A percentile compares a stretch with the other conserved stretches of the same genome.
Evolutionary conservation across 495 filamentous ascomycete genomes (phyloP).

Genomic region (Xylaria grammica): DNA sequence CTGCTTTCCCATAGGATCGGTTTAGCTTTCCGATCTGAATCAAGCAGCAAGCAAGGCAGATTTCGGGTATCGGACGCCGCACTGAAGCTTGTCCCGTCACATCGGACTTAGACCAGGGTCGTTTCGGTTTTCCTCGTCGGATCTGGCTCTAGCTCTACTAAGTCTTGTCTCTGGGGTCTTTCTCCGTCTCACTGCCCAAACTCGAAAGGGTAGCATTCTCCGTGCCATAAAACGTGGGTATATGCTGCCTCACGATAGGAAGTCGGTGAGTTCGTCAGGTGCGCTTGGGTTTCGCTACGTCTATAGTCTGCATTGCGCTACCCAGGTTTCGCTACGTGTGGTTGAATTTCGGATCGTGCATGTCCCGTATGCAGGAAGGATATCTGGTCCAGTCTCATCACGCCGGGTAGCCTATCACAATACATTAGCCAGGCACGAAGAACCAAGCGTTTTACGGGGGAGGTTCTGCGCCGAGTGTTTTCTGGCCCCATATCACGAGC

Average conservation of each 20-base stretch:
- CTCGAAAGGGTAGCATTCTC: not conserved
- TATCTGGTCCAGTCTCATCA: slow-evolving; percentile 20
- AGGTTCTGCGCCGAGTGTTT: not conserved
- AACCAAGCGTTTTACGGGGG: not conserved
- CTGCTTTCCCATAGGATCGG: slow-evolving; percentile 17
- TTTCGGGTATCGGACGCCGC: slow-evolving; percentile 25
- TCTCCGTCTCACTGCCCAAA: not conserved
- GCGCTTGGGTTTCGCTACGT: slow-evolving; percentile 6
- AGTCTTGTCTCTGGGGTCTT: not conserved
- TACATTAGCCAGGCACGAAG: slow-evolving; percentile 19
- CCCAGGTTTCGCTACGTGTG: slow-evolving; percentile 14
- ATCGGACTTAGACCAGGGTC: not conserved
- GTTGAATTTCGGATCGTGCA: slow-evolving; percentile 19
- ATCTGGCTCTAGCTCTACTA: slow-evolving; percentile 6
- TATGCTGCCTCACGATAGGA: slow-evolving; percentile 13
- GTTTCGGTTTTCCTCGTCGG: not conserved
- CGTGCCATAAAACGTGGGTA: not conserved
- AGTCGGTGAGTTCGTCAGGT: slow-evolving; percentile 19
- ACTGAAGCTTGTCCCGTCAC: slow-evolving; percentile 1
- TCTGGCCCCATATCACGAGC: not conserved
- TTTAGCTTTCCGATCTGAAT: slow-evolving; percentile 17
- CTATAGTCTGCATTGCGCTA: slow-evolving; percentile 15
- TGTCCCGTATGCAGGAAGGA: slow-evolving; percentile 10
- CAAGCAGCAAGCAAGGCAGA: slow-evolving; percentile 12
- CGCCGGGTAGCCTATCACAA: slow-evolving; percentile 18